These are phyloP conservation scores for Calocybe indica DNA, from an alignment of 768 basidiomycete genomes.

Conservation along the genomic window DNA sequence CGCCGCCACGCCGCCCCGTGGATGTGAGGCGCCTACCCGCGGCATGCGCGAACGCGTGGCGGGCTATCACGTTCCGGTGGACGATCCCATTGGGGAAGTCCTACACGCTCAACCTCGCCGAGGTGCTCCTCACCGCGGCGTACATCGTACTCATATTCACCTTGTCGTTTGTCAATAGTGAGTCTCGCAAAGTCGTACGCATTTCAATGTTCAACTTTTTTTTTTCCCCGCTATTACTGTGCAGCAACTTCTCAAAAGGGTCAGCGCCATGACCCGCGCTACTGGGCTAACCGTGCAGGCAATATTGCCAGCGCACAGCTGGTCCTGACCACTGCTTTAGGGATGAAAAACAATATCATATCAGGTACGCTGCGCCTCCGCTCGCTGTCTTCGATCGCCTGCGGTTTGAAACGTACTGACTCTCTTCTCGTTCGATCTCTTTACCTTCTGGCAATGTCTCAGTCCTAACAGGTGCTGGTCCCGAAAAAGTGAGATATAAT, in stretches of 20 bases:
- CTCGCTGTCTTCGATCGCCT: too few relatives aligned
- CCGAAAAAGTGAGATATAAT: background rate
- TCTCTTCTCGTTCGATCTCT: background rate
- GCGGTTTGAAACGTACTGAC: background rate
- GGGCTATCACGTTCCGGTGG: constrained; percentile 29
- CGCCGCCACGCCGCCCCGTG: background rate
- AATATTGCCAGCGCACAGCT: constrained; percentile 15
- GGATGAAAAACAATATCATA: background rate
- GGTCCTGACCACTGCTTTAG: constrained; percentile 1
- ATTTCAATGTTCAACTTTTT: too few relatives aligned
- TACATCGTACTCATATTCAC: constrained; percentile 32
- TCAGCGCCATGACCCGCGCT: constrained; percentile 6
- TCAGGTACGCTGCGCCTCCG: background rate
- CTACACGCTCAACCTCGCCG: constrained; percentile 33
- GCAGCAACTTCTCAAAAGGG: constrained; percentile 2
- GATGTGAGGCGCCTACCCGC: constrained; percentile 19
- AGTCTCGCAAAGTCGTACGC: background rate
- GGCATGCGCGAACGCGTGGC: constrained; percentile 27
- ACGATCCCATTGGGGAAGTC: constrained; percentile 26
- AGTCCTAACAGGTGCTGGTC: background rate
- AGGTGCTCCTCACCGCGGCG: constrained; percentile 22
- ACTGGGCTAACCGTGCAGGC: constrained; percentile 18
- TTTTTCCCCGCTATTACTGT: background rate
- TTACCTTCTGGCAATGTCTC: background rate
- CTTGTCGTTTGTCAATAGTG: constrained; percentile 33